Base-by-base conservation (phyloP, 23 red algal genomes). In the Gracilaria caudata region DNA sequence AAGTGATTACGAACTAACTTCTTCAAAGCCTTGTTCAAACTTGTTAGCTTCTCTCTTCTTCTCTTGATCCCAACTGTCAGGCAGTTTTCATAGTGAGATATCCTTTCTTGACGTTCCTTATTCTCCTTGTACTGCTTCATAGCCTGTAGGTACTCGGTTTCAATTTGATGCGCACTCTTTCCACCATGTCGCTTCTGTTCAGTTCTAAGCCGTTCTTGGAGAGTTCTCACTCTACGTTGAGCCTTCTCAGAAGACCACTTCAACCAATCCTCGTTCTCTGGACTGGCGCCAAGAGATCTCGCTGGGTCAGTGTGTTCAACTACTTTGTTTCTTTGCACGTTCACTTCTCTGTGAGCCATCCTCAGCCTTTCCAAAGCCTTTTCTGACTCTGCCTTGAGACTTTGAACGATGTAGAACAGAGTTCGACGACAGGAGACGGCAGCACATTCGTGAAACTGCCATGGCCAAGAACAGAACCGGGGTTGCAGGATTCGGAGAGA, bases 141-240 rank as follows among this genome's bases (percentile, higher is more conserved):
- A n/a, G 89, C 94, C 21, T 82, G 38, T 35, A 93, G 35, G 45
- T 79, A 97, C 13, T 89, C 89, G 14, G 64, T 64, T 60, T 89
- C 82, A 21, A 97, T 80, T 64, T 97, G 74, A 49, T 73, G 65
- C 4, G 91, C 77, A 8, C 74, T 81, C 43, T 80, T 73, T 23
- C 90, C 84, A 40, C 79, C 94, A 8, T 60, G 53, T 58, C 84
- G 76, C 44, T 65, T 34, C 41, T 92, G 88, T 59, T 96, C 94
- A 8, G 73, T 80, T 44, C 64, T 41, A 0, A 93, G 26, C 29
- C 94, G 86, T 40, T 64, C 35, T 53, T 88, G 51, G 4, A 87
- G 33, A 29, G 53, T 73, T 51, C 44, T 82, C 29, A 96, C 79
- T 45, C 85, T 81, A 13, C 43, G 53, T 45, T 91, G 78, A 13